These are phyloP conservation scores for Candida verbasci DNA, from an alignment of 805 yeast species.

Conservation along the genomic window DNA sequence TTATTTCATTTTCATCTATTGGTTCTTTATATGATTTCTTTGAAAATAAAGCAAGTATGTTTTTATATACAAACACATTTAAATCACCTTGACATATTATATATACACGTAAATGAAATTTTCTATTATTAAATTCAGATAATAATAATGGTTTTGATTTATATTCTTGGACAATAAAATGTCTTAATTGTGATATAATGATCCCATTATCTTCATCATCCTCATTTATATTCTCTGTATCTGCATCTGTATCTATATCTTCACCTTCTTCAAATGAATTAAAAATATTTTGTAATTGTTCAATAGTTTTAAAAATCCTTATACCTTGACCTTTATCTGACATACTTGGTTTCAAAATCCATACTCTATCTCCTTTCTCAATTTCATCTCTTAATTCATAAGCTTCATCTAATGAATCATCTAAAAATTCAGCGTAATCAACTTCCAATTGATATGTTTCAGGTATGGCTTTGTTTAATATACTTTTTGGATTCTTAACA, in stretches of 20 bases:
- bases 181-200: conserved; percentile 82
- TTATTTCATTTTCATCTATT: conserved; percentile 19
- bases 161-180: conserved; percentile 87
- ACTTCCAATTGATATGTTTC: conserved; percentile 77
- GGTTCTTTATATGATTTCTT: conserved; percentile 42
- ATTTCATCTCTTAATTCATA: conserved; percentile 83
- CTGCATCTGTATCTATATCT: conserved; percentile 32
- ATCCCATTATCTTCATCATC: conserved; percentile 51
- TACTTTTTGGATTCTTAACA: conserved; percentile 70
- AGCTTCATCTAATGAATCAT: conserved; percentile 88
- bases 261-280: conserved; percentile 80
- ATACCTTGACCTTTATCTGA: conserved; percentile 97
- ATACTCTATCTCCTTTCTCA: conserved; percentile 55
- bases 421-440: conserved; percentile 93
- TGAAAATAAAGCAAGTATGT: conserved; percentile 83
- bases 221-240: conserved; percentile 34
- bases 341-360: conserved; percentile 96
- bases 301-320: conserved; percentile 70
- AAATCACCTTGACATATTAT: conserved; percentile 73
- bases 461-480: conserved; percentile 60
- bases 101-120: conserved; percentile 87
- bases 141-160: conserved; percentile 64
- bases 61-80: conserved; percentile 71
- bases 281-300: conserved; percentile 77
- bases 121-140: conserved; percentile 54